A percentile compares a stretch with the other conserved stretches of the same genome.
Conservation (phyloP, 1,284 basidiomycete species). For the Trametes polyzona region DNA sequence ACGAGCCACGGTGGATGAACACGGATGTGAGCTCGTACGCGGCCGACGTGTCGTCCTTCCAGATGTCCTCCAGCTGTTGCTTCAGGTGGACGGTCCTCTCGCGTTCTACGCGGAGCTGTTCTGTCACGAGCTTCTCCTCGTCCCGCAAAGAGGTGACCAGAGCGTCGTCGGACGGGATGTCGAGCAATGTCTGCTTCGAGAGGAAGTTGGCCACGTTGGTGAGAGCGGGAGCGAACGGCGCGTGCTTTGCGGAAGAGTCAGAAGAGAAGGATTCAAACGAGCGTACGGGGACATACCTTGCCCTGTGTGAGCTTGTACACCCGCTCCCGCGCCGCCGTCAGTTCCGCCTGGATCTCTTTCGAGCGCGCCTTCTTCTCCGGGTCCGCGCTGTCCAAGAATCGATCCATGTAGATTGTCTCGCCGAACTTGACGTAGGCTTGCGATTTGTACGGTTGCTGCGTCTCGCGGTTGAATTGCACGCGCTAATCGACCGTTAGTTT, state of each 20-base stretch:
- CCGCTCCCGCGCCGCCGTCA: conserved; percentile 67
- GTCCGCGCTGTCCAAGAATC: conserved; percentile 84
- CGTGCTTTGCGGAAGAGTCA: conserved; percentile 47
- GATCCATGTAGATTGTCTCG: conserved; percentile 88
- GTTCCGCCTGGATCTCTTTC: conserved; percentile 68
- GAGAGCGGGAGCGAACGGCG: conserved; percentile 58
- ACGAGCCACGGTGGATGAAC: conserved; percentile 92
- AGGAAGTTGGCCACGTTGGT: conserved; percentile 60
- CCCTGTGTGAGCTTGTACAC: conserved; percentile 70
- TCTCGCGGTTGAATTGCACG: conserved; percentile 95
- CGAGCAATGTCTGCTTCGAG: conserved; percentile 44
- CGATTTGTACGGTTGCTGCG: conserved; percentile 90
- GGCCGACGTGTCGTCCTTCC: conserved; percentile 70
- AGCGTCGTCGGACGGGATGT: conserved; percentile 56
- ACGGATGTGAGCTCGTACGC: conserved; percentile 94
- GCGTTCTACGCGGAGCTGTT: conserved; percentile 70
- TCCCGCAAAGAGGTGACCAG: conserved; percentile 51
- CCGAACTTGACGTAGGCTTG: conserved; percentile 94
- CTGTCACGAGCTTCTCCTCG: conserved; percentile 57
- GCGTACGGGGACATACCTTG: conserved; percentile 50
- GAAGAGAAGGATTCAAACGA: background rate
- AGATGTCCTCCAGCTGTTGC: conserved; percentile 74
- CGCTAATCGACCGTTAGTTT: conserved; percentile 53
- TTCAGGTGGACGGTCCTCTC: conserved; percentile 60
- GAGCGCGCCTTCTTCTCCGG: conserved; percentile 70